phyloP scores from a whole-genome alignment of 192 early-diverging fungal species.

The Entophlyctis helioformis region DNA sequence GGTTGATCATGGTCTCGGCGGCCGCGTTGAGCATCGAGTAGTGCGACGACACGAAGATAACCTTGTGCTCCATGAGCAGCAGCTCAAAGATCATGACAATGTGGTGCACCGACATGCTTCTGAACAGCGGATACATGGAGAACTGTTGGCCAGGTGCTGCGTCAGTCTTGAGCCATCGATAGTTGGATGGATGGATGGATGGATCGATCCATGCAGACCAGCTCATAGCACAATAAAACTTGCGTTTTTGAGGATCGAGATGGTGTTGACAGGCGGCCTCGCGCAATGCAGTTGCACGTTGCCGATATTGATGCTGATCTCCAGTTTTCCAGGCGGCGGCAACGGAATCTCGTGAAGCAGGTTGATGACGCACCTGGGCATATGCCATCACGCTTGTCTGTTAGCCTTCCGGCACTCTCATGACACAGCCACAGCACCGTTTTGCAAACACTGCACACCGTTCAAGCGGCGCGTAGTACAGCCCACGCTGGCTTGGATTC shows the following conservation, averaged over 20 bases:
- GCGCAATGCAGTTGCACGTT: constrained; percentile 47
- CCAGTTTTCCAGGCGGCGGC: constrained; percentile 70
- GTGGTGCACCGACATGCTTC: constrained; percentile 46
- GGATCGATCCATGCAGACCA: too few relatives aligned
- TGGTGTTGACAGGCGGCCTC: constrained; percentile 63
- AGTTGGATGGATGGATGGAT: too few relatives aligned
- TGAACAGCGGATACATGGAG: constrained; percentile 62
- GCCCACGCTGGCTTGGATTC: too few relatives aligned
- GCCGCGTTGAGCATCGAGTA: constrained; percentile 59
- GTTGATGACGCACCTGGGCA: constrained; percentile 49
- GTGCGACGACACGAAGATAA: constrained; percentile 58
- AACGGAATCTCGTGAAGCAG: constrained; percentile 60
- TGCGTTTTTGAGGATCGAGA: constrained; percentile 67
- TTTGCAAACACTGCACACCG: too few relatives aligned
- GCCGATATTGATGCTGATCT: constrained; percentile 58
- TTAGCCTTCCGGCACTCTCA: not conserved
- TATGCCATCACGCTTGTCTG: not conserved
- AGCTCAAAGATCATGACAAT: constrained; percentile 63
- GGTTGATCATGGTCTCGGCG: constrained; percentile 44
- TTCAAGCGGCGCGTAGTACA: too few relatives aligned
- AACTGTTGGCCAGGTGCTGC: too few relatives aligned
- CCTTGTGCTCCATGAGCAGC: constrained; percentile 54
- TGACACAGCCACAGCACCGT: too few relatives aligned
- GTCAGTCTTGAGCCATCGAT: too few relatives aligned
- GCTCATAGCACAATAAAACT: too few relatives aligned